Percentiles rank a stretch among this genome's conserved stretches.
Conservation (phyloP, 495 filamentous ascomycete genomes). For the Podospora fimiseda region DNA sequence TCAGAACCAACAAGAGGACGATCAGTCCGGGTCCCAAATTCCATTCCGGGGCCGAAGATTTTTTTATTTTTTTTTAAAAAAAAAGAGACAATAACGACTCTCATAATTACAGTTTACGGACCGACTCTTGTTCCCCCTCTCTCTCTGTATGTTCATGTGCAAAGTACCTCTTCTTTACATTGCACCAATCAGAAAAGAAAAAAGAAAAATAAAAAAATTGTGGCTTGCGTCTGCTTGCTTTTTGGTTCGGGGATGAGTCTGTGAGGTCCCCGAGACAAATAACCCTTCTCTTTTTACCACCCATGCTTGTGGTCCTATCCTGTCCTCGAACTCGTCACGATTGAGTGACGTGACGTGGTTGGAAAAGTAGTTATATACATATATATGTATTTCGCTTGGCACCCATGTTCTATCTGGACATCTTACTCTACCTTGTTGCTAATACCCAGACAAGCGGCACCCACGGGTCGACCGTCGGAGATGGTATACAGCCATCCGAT, state of each 20-base stretch:
- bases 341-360: too few relatives aligned
- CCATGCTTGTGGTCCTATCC: too few relatives aligned
- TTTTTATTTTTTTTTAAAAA: too few relatives aligned
- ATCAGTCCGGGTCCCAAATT: not conserved
- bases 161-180: not conserved
- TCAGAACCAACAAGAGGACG: not conserved
- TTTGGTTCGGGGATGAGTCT: not conserved
- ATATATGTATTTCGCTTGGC: too few relatives aligned
- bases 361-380: too few relatives aligned
- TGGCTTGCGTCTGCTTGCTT: slow-evolving; percentile 1
- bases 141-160: not conserved
- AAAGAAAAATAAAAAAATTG: not conserved
- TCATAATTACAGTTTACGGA: not conserved
- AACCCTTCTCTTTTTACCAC: not conserved
- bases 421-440: too few relatives aligned
- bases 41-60: not conserved
- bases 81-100: not conserved
- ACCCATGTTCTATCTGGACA: too few relatives aligned
- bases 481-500: too few relatives aligned
- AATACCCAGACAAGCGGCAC: too few relatives aligned
- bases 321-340: too few relatives aligned
- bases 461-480: too few relatives aligned
- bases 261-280: not conserved
- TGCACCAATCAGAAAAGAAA: not conserved
- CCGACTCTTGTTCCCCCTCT: not conserved